A percentile compares a stretch with the other conserved stretches of the same genome.
Conservation (phyloP, 1,139 yeast species). For the Kluyveromyces sp. region DNA sequence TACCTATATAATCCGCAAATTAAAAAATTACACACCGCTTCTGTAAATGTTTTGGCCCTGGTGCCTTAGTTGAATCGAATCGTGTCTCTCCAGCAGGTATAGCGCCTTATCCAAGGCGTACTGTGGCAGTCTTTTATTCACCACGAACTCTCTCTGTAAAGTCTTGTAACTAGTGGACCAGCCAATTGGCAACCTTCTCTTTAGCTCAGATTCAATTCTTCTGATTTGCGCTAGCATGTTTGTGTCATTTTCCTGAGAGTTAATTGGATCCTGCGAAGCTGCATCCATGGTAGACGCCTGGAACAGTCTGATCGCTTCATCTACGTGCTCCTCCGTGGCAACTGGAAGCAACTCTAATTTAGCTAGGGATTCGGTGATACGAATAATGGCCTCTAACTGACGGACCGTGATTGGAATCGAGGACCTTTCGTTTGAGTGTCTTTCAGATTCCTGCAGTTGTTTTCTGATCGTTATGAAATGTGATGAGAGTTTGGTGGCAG, state of each 20-base stretch:
- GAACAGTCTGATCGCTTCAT: slow-evolving; percentile 89
- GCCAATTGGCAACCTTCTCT: slow-evolving; percentile 90
- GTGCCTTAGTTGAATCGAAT: slow-evolving; percentile 77
- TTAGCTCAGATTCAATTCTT: slow-evolving; percentile 74
- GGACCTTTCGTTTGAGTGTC: slow-evolving; percentile 78
- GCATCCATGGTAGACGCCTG: slow-evolving; percentile 98
- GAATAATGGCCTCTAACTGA: slow-evolving; percentile 93
- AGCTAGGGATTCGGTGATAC: slow-evolving; percentile 92
- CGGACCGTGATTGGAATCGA: slow-evolving; percentile 96
- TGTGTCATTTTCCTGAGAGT: slow-evolving; percentile 40
- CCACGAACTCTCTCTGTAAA: slow-evolving; percentile 76
- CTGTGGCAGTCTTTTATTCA: slow-evolving; percentile 55
- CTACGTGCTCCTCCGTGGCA: slow-evolving; percentile 85
- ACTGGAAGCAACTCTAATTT: slow-evolving; percentile 76
- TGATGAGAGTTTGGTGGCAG: slow-evolving; percentile 86
- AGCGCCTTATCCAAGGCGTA: slow-evolving; percentile 81
- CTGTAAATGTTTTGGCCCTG: slow-evolving; percentile 84
- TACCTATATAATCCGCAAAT: no score
- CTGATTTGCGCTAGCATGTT: slow-evolving; percentile 64
- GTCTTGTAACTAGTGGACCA: slow-evolving; percentile 92
- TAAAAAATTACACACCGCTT: slow-evolving; percentile 57
- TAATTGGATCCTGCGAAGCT: slow-evolving; percentile 66
- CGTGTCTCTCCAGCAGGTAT: slow-evolving; percentile 76
- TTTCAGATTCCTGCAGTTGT: slow-evolving; percentile 73
- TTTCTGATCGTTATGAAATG: slow-evolving; percentile 90